Evolutionary conservation across 202 grass and related monocot genomes (phyloP), one percentile per base, ranked within the genome.

Genomic region (Carex arenaria): DNA sequence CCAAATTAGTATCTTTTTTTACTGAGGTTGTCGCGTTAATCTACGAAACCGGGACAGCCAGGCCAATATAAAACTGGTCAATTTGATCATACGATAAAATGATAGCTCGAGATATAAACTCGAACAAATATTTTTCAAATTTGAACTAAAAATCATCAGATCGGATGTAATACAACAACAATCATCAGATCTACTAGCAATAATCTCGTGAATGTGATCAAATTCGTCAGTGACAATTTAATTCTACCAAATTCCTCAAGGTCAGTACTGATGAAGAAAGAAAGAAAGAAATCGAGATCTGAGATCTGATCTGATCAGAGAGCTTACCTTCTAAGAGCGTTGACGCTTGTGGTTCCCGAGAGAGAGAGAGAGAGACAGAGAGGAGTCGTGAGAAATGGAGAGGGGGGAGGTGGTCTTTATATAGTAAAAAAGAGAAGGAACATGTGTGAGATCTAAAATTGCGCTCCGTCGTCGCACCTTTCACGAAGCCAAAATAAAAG

Each of bases 231-330:
- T 31, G 67, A 52, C 36, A 45, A 82, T 80, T 23, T 8, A 42
- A 42, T 61, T 42, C 32, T 40, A 40, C 32, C 53, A 1, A 47
- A 51, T 67, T 34, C 26, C 43, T 66, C n/a, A 20, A 34, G 51
- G 8, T 34, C 14, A 31, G 64, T 30, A 55, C 10, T 52, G 19
- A 56, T 34, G 26, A 82, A 67, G 49, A 38, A 34, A 34, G 32
- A 34, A 34, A 45, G 28, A 20, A 17, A 32, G 32, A n/a, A 68
- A 32, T 54, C 43, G 45, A 69, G 80, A 82, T 82, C 64, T 69
- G 63, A 85, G 83, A 78, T 78, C 20, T 56, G 83, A 78, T 78
- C 20, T 56, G 68, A 76, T 64, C n/a, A 77, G 70, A 85, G 56
- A 18, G 67, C 34, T 19, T 63, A 85, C 72, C 72, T 85, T 75